A percentile compares a stretch with the other conserved stretches of the same genome.
Conservation (phyloP, 352 stramenopile species). For the Blastocystis sp. region DNA sequence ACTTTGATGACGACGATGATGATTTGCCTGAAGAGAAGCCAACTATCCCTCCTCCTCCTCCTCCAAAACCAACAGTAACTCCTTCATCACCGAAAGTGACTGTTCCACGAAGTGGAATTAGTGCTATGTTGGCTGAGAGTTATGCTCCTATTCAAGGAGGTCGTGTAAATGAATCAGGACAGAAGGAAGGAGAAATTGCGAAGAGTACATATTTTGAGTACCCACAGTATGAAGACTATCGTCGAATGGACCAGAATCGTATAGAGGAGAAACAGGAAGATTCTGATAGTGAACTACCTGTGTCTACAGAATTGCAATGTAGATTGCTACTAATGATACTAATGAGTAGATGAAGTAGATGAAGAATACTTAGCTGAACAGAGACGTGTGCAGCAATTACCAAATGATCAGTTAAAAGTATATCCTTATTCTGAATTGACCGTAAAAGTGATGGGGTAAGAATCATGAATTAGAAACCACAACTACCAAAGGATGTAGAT, state of each 20-base stretch:
- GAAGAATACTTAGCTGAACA: slow-evolving; percentile 4
- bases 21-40: not conserved
- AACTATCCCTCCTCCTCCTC: not conserved
- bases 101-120: not conserved
- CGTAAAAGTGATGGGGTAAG: not conserved
- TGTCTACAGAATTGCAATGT: not conserved
- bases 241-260: not conserved
- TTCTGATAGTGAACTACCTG: not conserved
- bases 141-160: not conserved
- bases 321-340: not conserved
- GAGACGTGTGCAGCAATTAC: slow-evolving; percentile 2
- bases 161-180: not conserved
- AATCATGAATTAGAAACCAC: not conserved
- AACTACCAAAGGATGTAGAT: slow-evolving; percentile 17
- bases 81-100: not conserved
- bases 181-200: not conserved
- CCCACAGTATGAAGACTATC: slow-evolving; percentile 46
- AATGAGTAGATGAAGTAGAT: slow-evolving; percentile 45
- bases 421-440: slow-evolving; percentile 2
- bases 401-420: not conserved
- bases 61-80: not conserved
- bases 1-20: slow-evolving; percentile 27
- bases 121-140: not conserved
- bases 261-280: not conserved
- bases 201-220: not conserved